These are phyloP conservation scores for Punctularia strigosozonata DNA, from an alignment of 768 basidiomycete genomes.

Conservation along the genomic window DNA sequence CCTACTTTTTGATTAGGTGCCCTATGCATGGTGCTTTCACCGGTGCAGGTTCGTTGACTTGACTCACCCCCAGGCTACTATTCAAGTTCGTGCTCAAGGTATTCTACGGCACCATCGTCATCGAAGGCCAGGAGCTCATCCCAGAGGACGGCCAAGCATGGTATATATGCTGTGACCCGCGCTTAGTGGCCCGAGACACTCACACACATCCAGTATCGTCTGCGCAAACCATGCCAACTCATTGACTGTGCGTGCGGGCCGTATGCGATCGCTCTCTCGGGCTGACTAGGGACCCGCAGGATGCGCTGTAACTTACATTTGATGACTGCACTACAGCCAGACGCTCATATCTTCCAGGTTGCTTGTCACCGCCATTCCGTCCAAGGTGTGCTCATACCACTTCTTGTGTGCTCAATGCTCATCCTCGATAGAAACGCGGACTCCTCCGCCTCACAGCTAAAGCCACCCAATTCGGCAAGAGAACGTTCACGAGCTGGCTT, in stretches of 20 bases:
- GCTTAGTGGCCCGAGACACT: slow-evolving; percentile 1
- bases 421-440: slow-evolving; percentile 44
- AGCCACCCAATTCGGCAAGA: slow-evolving; percentile 72
- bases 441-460: slow-evolving; percentile 83
- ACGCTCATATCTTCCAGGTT: slow-evolving; percentile 30
- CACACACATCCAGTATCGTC: slow-evolving; percentile 45
- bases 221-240: slow-evolving; percentile 84
- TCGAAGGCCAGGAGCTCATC: slow-evolving; percentile 65
- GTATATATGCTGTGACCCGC: slow-evolving; percentile 23
- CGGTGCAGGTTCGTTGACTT: neutral
- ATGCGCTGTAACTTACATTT: slow-evolving; percentile 54
- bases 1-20: slow-evolving; percentile 60
- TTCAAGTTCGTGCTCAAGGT: slow-evolving; percentile 82
- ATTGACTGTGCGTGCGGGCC: too few relatives aligned
- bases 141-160: slow-evolving; percentile 66
- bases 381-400: slow-evolving; percentile 30
- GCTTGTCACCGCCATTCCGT: slow-evolving; percentile 63
- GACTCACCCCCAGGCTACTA: slow-evolving; percentile 33
- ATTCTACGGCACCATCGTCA: slow-evolving; percentile 82
- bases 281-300: too few relatives aligned
- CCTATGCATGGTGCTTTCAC: neutral
- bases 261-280: too few relatives aligned
- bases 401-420: slow-evolving; percentile 2
- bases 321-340: neutral
- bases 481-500: slow-evolving; percentile 82